Conservation (phyloP, 1,284 basidiomycete species). For the Serendipita sp. region DNA sequence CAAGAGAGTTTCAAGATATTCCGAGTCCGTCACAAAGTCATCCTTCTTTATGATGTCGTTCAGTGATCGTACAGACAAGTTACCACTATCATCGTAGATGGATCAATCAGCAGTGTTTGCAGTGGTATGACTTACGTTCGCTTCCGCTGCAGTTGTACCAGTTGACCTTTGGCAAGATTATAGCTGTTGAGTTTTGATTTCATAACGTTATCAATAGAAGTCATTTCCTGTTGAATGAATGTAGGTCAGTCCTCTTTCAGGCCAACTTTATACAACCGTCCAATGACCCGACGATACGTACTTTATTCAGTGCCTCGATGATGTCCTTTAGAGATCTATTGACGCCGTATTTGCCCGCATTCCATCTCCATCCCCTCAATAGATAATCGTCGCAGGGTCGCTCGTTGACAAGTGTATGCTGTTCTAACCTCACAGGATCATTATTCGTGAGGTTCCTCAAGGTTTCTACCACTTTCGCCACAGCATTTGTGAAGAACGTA, state of each 20-base stretch:
- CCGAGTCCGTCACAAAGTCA: conserved; percentile 75
- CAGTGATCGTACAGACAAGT: conserved; percentile 79
- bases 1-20: conserved; percentile 86
- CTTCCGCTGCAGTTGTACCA: conserved; percentile 90
- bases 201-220: conserved; percentile 77
- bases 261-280: too few relatives aligned
- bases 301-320: conserved; percentile 70
- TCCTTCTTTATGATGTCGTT: conserved; percentile 75
- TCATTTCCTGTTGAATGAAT: conserved; percentile 56
- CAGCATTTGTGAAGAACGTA: conserved; percentile 69
- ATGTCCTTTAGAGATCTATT: conserved; percentile 71
- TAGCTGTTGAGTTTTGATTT: conserved; percentile 86
- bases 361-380: conserved; percentile 71
- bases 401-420: conserved; percentile 79
- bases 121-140: conserved; percentile 50
- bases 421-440: conserved; percentile 66
- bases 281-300: conserved; percentile 23
- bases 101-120: background rate
- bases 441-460: conserved; percentile 84
- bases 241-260: too few relatives aligned
- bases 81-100: conserved; percentile 49
- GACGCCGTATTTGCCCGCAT: conserved; percentile 72
- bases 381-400: conserved; percentile 71
- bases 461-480: conserved; percentile 90
- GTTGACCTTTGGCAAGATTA: conserved; percentile 84